These are phyloP conservation scores for Cephalotrichum gorgonifer DNA, from an alignment of 2,329 filamentous ascomycete genomes.

Conservation along the genomic window DNA sequence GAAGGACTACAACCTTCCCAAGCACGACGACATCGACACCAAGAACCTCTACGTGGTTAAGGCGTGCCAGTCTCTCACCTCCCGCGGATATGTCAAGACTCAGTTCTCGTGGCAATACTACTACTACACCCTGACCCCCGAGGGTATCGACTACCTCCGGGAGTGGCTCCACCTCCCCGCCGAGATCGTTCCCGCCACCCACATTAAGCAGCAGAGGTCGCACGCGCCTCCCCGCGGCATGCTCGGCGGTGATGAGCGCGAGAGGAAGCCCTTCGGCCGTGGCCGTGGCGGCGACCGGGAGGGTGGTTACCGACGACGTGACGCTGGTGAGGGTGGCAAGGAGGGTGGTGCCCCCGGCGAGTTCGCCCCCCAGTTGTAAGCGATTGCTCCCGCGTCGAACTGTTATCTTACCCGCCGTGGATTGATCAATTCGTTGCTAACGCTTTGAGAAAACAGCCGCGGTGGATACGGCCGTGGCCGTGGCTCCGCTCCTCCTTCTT, in stretches of 20 bases:
- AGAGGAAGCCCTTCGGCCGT: slow-evolving; percentile 77
- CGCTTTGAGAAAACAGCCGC: slow-evolving; percentile 46
- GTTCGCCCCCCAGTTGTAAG: slow-evolving; percentile 84
- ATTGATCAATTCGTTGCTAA: neutral
- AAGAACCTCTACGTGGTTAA: slow-evolving; percentile 99
- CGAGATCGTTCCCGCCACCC: slow-evolving; percentile 98
- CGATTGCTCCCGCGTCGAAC: neutral
- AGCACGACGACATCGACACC: slow-evolving; percentile 97
- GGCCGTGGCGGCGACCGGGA: slow-evolving; percentile 65
- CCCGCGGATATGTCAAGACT: slow-evolving; percentile 98
- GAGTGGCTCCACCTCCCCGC: slow-evolving; percentile 99
- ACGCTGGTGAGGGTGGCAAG: slow-evolving; percentile 69
- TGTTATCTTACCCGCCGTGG: neutral
- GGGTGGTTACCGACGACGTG: slow-evolving; percentile 87
- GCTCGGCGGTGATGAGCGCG: slow-evolving; percentile 78
- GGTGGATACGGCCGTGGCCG: slow-evolving; percentile 84
- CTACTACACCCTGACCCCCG: slow-evolving; percentile 99
- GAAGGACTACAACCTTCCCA: slow-evolving; percentile 98
- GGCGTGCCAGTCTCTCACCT: slow-evolving; percentile 96
- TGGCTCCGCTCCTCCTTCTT: slow-evolving; percentile 58
- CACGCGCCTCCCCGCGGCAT: slow-evolving; percentile 97
- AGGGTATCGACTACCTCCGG: slow-evolving; percentile 99
- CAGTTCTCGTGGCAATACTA: slow-evolving; percentile 99
- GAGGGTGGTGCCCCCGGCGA: slow-evolving; percentile 86
- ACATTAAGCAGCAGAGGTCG: slow-evolving; percentile 99